phyloP scores from a whole-genome alignment of 176 grass and related monocot genomes.

The Eleusine indica region DNA sequence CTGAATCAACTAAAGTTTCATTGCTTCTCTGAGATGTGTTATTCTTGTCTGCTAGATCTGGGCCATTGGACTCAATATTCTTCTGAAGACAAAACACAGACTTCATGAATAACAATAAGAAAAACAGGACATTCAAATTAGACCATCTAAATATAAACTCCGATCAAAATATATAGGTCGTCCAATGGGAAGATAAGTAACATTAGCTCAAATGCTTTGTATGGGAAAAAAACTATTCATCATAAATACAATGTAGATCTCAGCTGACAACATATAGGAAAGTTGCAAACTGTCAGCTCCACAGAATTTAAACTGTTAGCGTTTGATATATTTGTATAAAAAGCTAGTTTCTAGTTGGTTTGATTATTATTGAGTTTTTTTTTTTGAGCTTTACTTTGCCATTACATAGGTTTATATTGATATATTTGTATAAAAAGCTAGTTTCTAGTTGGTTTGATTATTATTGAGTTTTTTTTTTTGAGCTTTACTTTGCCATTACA shows the following conservation, averaged over 20 bases:
- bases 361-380: background rate
- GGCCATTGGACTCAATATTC: constrained; percentile 45
- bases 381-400: constrained; percentile 16
- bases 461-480: constrained; percentile 1
- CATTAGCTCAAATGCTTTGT: background rate
- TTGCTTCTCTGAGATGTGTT: constrained; percentile 46
- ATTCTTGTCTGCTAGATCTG: constrained; percentile 40
- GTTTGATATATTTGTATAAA: constrained; percentile 38
- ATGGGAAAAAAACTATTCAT: background rate
- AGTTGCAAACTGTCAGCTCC: constrained; percentile 6
- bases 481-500: constrained; percentile 7
- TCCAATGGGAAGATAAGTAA: background rate
- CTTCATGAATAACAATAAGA: constrained; percentile 30
- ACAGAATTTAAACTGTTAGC: constrained; percentile 33
- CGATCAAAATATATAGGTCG: background rate
- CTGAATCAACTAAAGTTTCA: constrained; percentile 55
- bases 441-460: constrained; percentile 9
- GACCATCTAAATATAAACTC: constrained; percentile 26
- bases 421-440: constrained; percentile 39
- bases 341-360: constrained; percentile 23
- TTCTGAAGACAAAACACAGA: constrained; percentile 48
- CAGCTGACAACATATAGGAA: background rate
- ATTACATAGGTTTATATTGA: constrained; percentile 14
- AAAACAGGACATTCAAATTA: constrained; percentile 23
- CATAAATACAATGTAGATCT: background rate